Conservation (phyloP, 768 basidiomycete genomes). For the Boletus tylopilopsis region DNA sequence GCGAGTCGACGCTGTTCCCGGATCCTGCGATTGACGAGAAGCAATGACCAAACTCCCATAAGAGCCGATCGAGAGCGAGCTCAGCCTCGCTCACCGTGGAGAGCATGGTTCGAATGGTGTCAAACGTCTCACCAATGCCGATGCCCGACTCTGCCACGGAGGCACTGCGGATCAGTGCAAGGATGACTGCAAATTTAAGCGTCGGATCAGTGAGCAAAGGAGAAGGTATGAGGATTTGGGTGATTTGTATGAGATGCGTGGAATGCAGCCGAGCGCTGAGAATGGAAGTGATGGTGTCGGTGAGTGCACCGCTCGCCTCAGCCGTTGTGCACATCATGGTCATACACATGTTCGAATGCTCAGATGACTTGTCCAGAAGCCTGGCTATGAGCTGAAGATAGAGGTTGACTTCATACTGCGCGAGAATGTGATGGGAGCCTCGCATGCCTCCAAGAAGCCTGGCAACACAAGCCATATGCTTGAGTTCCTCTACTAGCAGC, state of each 20-base stretch:
- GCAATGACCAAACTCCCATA: conserved; percentile 38
- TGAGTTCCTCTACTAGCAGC: conserved; percentile 63
- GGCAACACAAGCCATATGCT: conserved; percentile 42
- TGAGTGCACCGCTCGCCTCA: conserved; percentile 42
- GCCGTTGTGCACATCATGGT: conserved; percentile 38
- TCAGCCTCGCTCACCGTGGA: conserved; percentile 24
- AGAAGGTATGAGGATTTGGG: conserved; percentile 27
- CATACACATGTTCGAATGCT: conserved; percentile 41
- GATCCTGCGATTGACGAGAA: conserved; percentile 29
- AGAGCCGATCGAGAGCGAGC: conserved; percentile 21
- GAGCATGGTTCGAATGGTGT: conserved; percentile 22
- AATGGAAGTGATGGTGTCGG: conserved; percentile 41
- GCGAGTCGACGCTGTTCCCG: conserved; percentile 18
- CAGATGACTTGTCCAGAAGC: conserved; percentile 39
- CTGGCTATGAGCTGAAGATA: conserved; percentile 48
- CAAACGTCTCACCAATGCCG: conserved; percentile 23
- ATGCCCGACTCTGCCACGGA: conserved; percentile 21
- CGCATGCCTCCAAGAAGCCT: conserved; percentile 32
- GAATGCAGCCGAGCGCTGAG: conserved; percentile 48
- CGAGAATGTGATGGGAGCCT: conserved; percentile 35
- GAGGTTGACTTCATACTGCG: conserved; percentile 47
- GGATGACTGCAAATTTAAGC: conserved; percentile 33
- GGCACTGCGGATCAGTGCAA: conserved; percentile 31
- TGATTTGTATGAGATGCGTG: conserved; percentile 40
- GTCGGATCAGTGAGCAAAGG: conserved; percentile 22